Conservation (phyloP, 176 grass and related monocot genomes). For the Eragrostis curvula region DNA sequence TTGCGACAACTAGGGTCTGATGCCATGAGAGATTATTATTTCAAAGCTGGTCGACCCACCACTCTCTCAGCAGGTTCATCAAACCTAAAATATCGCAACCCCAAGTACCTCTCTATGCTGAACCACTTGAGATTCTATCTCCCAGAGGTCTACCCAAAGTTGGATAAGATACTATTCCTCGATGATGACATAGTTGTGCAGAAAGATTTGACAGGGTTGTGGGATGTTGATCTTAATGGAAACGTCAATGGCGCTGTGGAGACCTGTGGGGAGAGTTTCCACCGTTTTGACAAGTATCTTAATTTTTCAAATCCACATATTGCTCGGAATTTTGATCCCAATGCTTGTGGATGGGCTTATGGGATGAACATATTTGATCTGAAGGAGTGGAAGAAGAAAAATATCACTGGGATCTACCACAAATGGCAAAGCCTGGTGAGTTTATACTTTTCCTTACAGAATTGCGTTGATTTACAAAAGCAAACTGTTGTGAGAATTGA, state of each 20-base stretch:
- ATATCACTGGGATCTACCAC: constrained; percentile 99
- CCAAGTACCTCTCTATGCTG: constrained; percentile 98
- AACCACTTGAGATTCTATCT: constrained; percentile 99
- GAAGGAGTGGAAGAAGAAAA: constrained; percentile 92
- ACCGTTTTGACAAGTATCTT: constrained; percentile 98
- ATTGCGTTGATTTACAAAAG: constrained; percentile 14
- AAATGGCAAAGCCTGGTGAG: constrained; percentile 95
- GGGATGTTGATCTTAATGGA: constrained; percentile 95
- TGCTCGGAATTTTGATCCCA: constrained; percentile 94
- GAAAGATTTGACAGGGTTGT: constrained; percentile 98
- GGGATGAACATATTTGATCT: constrained; percentile 99
- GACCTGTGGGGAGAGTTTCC: constrained; percentile 96
- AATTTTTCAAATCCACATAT: constrained; percentile 99
- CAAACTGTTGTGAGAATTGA: not conserved
- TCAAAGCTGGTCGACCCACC: constrained; percentile 92
- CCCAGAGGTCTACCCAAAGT: constrained; percentile 91
- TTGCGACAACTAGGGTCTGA: constrained; percentile 88
- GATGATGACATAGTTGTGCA: constrained; percentile 99
- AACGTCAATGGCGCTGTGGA: constrained; percentile 97
- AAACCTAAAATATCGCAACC: constrained; percentile 94
- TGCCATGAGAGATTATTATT: constrained; percentile 99
- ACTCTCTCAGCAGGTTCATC: constrained; percentile 85
- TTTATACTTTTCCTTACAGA: not conserved
- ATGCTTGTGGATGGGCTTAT: constrained; percentile 97
- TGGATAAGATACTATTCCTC: constrained; percentile 98